These are phyloP conservation scores for Brassica balearica DNA, from an alignment of 441 rosid genomes.

Conservation along the genomic window DNA sequence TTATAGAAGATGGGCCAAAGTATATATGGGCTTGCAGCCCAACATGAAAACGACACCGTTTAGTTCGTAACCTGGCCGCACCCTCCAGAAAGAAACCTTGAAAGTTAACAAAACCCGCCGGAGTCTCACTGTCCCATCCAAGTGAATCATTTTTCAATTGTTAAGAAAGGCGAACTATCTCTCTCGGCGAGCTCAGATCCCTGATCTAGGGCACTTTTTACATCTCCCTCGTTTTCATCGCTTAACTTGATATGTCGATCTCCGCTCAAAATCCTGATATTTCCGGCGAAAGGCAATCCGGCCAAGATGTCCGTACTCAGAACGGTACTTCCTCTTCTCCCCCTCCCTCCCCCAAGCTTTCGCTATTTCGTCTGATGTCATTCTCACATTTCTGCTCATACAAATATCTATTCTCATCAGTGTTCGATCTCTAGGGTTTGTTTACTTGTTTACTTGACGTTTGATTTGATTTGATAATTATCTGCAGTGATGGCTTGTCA, in stretches of 20 bases:
- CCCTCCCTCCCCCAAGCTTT: not conserved
- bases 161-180: not conserved
- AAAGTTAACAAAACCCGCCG: conserved; percentile 40
- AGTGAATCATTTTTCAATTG: conserved; percentile 36
- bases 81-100: conserved; percentile 36
- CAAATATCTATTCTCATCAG: not conserved
- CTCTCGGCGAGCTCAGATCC: conserved; percentile 35
- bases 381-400: not conserved
- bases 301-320: conserved; percentile 97
- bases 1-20: not conserved
- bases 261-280: conserved; percentile 77
- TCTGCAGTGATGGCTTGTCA: conserved; percentile 87
- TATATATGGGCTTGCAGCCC: conserved; percentile 10
- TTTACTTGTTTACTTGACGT: not conserved
- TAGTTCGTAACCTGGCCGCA: conserved; percentile 23
- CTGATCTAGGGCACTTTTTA: conserved; percentile 32
- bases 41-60: conserved; percentile 15
- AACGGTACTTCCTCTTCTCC: conserved; percentile 57
- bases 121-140: conserved; percentile 22
- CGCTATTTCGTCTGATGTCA: not conserved
- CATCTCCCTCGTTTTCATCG: conserved; percentile 11
- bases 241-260: conserved; percentile 53
- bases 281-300: conserved; percentile 91
- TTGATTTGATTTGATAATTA: too few relatives aligned
- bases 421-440: conserved; percentile 41